These are phyloP conservation scores for Verticillium zaregamsianum DNA, from an alignment of 2,329 filamentous ascomycete species.

Conservation along the genomic window DNA sequence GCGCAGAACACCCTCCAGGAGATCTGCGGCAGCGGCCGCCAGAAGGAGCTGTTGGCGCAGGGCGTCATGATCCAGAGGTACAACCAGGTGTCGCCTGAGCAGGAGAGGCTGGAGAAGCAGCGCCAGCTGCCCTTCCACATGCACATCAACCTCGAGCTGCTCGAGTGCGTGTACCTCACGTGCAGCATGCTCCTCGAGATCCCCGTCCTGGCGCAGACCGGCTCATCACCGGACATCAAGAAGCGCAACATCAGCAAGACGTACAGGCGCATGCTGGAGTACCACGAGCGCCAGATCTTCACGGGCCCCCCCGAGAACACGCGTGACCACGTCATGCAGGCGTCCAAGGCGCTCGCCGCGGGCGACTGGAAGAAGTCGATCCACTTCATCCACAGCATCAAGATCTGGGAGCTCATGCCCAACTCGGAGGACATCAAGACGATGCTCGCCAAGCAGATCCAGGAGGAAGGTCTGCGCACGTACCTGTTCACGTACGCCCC, in stretches of 20 bases:
- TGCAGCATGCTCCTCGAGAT: constrained; percentile 99
- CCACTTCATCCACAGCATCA: constrained; percentile 92
- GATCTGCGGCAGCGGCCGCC: constrained; percentile 93
- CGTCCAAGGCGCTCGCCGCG: constrained; percentile 90
- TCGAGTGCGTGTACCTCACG: constrained; percentile 97
- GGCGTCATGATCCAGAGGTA: constrained; percentile 98
- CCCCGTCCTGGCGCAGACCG: constrained; percentile 91
- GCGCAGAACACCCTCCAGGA: constrained; percentile 97
- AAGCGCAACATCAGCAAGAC: constrained; percentile 99
- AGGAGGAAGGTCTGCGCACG: constrained; percentile 95
- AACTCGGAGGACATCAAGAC: constrained; percentile 89
- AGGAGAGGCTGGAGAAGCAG: constrained; percentile 95
- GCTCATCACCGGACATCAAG: constrained; percentile 93
- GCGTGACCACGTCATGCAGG: constrained; percentile 98
- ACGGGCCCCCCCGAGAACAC: constrained; percentile 98
- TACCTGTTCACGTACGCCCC: constrained; percentile 99
- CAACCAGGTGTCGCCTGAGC: constrained; percentile 92
- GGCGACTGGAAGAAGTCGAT: constrained; percentile 99
- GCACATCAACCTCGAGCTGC: constrained; percentile 98
- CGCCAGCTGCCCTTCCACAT: constrained; percentile 99
- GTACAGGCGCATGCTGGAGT: constrained; percentile 97
- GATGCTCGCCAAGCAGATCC: constrained; percentile 97
- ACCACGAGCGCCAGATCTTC: constrained; percentile 99
- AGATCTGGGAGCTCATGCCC: constrained; percentile 99
- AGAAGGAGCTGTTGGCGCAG: constrained; percentile 96